Evolutionary conservation across 768 basidiomycete species (phyloP), one percentile per base, ranked within the genome.

Genomic region (Nidularia pulvinata): DNA sequence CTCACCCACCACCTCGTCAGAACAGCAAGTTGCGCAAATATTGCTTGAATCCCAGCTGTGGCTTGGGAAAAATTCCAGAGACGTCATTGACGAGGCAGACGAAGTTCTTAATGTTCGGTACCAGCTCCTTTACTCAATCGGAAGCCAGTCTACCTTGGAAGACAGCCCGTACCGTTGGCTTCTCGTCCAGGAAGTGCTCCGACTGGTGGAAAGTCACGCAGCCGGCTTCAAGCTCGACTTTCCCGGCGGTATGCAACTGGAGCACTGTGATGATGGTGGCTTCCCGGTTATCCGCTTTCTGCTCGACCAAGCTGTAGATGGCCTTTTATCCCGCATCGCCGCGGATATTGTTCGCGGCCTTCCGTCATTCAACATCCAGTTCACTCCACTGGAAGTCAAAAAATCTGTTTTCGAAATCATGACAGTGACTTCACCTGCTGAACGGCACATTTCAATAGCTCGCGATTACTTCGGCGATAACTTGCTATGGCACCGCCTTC

Each of bases 61-160:
- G 70, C 50, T 73, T 2, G 34, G 56, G 33, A 33, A 44, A 1
- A 46, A 54, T 33, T 64, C 68, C 9, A 65, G 76, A 10, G 78
- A 79, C 51, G 61, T 79, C 33, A 55, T 79, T 7, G 78, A 79
- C 51, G 78, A 79, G 58, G 74, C 77, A 50, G 78, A 79, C 55
- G 77, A 83, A 45, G 69, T 81, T 30, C 67, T 82, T 5, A 70
- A 74, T 49, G 71, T 75, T 42, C 67, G 71, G 0, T 80, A 82
- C 57, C 79, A 81, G 53, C 60, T 82, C 9, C 65, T 82, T 4
- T 82, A 81, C 48, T 77, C 80, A 0, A 61, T 72, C 33, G 78
- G 76, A 43, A 36, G 62, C 4, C 74, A 74, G 45, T 55, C 39
- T 14, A 60, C 68, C 0, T 48, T 79, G n/a, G 72, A 81, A 42